Conservation (phyloP, 371 early-diverging fungal genomes). For the Mortierella sp. region DNA sequence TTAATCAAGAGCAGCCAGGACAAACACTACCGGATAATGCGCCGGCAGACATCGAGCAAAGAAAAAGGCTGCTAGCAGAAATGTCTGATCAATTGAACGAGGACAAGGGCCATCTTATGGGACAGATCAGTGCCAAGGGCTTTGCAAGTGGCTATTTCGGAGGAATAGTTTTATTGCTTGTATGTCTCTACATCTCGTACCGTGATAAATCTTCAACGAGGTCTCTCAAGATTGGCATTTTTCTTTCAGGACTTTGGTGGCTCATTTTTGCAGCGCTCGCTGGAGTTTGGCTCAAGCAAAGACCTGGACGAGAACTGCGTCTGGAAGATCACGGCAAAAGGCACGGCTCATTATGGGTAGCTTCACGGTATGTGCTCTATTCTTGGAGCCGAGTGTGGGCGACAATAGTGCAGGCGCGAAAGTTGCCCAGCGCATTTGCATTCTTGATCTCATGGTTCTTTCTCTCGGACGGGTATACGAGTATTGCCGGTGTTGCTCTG, state of each 20-base stretch:
- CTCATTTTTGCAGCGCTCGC: slow-evolving; percentile 48
- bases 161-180: slow-evolving; percentile 56
- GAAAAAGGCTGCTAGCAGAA: slow-evolving; percentile 6
- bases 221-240: slow-evolving; percentile 52
- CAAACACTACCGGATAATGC: not conserved
- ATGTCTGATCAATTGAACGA: slow-evolving; percentile 35
- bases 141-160: slow-evolving; percentile 61
- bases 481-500: slow-evolving; percentile 52
- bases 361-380: slow-evolving; percentile 40
- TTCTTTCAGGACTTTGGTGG: slow-evolving; percentile 60
- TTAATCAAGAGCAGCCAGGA: not conserved
- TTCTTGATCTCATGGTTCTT: slow-evolving; percentile 53
- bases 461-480: slow-evolving; percentile 55
- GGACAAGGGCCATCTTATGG: slow-evolving; percentile 54
- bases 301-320: slow-evolving; percentile 51
- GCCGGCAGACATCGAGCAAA: slow-evolving; percentile 10
- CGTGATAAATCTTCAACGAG: slow-evolving; percentile 40
- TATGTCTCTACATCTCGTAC: slow-evolving; percentile 53
- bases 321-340: slow-evolving; percentile 28
- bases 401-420: slow-evolving; percentile 48
- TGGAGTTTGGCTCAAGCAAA: slow-evolving; percentile 44
- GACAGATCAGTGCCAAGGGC: slow-evolving; percentile 59
- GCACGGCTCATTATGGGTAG: slow-evolving; percentile 30
- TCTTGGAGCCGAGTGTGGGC: slow-evolving; percentile 52
- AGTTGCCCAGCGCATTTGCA: slow-evolving; percentile 51